Conservation (phyloP, 768 basidiomycete genomes). For the Paxillus rubicundulus region DNA sequence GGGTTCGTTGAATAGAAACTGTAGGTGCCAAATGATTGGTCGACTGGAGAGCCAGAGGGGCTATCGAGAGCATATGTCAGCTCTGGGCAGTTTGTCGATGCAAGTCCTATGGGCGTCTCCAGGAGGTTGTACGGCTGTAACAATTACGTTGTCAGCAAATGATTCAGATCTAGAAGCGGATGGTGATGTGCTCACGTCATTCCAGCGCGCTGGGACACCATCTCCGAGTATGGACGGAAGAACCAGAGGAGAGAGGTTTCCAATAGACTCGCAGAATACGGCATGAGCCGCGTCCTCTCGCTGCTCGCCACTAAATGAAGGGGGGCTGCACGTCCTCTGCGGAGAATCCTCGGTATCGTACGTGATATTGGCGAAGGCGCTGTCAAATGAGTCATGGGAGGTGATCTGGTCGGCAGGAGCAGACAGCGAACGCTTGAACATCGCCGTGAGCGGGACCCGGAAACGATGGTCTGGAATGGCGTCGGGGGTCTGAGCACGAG, state of each 20-base stretch:
- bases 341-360: slow-evolving; percentile 28
- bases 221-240: slow-evolving; percentile 32
- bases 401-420: slow-evolving; percentile 38
- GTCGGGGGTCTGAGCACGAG: slow-evolving; percentile 30
- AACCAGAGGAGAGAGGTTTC: slow-evolving; percentile 30
- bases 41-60: slow-evolving; percentile 26
- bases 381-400: slow-evolving; percentile 25
- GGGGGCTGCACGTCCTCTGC: slow-evolving; percentile 7
- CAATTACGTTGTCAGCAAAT: slow-evolving; percentile 18
- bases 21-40: slow-evolving; percentile 22
- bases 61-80: slow-evolving; percentile 26
- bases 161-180: slow-evolving; percentile 7
- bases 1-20: slow-evolving; percentile 10
- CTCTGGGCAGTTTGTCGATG: slow-evolving; percentile 19
- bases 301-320: slow-evolving; percentile 17
- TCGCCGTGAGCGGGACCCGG: slow-evolving; percentile 54
- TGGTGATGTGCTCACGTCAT: slow-evolving; percentile 28
- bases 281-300: slow-evolving; percentile 20
- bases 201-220: slow-evolving; percentile 31
- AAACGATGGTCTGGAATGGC: slow-evolving; percentile 32
- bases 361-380: slow-evolving; percentile 30
- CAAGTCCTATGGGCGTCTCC: slow-evolving; percentile 29
- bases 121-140: slow-evolving; percentile 34
- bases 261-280: slow-evolving; percentile 22
- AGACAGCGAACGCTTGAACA: slow-evolving; percentile 66